A percentile compares a stretch with the other conserved stretches of the same genome.
Evolutionary conservation across 305 asterid genomes (phyloP).

Genomic region (Fraxinus greggii): DNA sequence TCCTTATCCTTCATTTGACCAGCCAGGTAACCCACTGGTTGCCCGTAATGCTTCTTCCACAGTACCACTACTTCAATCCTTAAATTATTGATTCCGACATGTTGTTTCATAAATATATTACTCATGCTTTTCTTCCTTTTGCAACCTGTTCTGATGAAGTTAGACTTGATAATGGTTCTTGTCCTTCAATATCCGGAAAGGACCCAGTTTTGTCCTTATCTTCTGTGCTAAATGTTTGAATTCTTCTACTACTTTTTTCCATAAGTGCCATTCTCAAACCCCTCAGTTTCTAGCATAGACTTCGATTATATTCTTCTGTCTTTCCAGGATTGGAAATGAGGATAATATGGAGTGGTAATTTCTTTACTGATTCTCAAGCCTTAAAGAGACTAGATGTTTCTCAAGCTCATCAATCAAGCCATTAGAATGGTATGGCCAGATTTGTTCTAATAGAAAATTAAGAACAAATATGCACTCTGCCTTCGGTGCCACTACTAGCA

Average conservation of each 20-base stretch:
- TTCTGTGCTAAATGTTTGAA: neutral
- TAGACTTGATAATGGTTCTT: neutral
- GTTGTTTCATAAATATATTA: neutral
- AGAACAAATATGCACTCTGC: neutral
- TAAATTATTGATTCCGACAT: neutral
- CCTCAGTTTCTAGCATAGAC: neutral
- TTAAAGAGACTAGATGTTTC: neutral
- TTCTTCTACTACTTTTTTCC: neutral
- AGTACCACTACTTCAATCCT: neutral
- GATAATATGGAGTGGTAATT: neutral
- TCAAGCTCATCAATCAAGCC: neutral
- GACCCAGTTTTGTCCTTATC: neutral
- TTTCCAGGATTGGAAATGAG: neutral
- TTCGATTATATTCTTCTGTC: neutral
- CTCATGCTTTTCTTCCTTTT: neutral
- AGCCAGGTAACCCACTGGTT: neutral
- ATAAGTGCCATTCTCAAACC: neutral
- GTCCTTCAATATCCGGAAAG: neutral
- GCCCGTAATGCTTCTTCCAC: neutral
- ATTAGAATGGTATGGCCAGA: neutral
- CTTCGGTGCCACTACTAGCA: neutral
- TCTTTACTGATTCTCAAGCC: neutral
- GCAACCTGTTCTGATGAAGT: neutral
- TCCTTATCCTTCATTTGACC: neutral
- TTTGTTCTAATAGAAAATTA: neutral